These are phyloP conservation scores for Nitzschia palea DNA, from an alignment of 108 stramenopile genomes.

Conservation along the genomic window DNA sequence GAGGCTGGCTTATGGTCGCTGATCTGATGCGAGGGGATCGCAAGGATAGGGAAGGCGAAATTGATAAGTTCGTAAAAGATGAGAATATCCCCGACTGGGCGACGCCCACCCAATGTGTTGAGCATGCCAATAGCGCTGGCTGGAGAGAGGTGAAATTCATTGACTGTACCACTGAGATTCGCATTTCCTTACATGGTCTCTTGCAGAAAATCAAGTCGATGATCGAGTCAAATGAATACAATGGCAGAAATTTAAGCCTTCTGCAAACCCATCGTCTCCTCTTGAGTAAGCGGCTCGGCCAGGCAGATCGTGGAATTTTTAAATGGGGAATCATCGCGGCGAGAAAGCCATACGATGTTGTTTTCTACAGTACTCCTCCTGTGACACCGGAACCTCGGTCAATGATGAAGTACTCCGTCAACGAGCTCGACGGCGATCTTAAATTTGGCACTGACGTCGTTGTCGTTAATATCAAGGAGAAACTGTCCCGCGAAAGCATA, in stretches of 20 bases:
- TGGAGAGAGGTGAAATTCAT: conserved; percentile 54
- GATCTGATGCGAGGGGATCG: conserved; percentile 59
- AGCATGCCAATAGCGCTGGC: conserved; percentile 34
- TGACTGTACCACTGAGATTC: conserved; percentile 50
- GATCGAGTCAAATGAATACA: conserved; percentile 33
- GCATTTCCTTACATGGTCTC: conserved; percentile 49
- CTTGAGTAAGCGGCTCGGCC: conserved; percentile 44
- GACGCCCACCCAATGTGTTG: conserved; percentile 43
- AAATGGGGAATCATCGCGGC: conserved; percentile 61
- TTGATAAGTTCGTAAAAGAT: conserved; percentile 38
- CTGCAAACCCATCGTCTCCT: conserved; percentile 44
- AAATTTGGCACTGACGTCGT: conserved; percentile 40
- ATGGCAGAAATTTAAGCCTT: conserved; percentile 23
- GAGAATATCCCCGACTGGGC: conserved; percentile 59
- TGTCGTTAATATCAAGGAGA: conserved; percentile 53
- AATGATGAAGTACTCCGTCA: conserved; percentile 29
- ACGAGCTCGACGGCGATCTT: conserved; percentile 26
- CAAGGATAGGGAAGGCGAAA: conserved; percentile 39
- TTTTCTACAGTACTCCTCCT: conserved; percentile 37
- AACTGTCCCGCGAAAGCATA: conserved; percentile 39
- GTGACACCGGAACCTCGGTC: conserved; percentile 29
- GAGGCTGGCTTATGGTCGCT: conserved; percentile 57
- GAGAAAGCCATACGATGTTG: conserved; percentile 48
- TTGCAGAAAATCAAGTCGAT: conserved; percentile 51
- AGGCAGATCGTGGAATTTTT: conserved; percentile 60